Conservation (phyloP, 2,329 filamentous ascomycete genomes). For the Monilinia fructicola region DNA sequence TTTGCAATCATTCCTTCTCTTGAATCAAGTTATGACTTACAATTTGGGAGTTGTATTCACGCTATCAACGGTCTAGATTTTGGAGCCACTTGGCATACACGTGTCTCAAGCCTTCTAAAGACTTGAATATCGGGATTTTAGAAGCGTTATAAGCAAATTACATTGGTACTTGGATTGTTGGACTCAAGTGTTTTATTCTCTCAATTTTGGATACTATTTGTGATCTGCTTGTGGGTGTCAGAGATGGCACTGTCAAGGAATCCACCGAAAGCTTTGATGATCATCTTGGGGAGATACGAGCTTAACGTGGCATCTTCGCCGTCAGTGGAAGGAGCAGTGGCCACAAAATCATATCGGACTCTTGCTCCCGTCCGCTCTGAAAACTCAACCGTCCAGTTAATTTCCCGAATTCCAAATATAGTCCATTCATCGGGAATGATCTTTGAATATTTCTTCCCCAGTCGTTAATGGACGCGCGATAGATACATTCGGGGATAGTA, state of each 20-base stretch:
- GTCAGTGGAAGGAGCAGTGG: background rate
- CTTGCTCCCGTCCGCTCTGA: background rate
- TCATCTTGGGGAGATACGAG: background rate
- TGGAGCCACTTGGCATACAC: no score
- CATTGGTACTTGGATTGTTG: no score
- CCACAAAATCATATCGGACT: slow-evolving; percentile 14
- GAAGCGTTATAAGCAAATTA: no score
- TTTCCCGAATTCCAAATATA: background rate
- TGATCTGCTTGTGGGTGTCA: background rate
- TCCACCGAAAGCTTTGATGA: slow-evolving; percentile 6
- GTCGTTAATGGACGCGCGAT: background rate
- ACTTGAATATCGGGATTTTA: no score
- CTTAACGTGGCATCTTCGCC: background rate
- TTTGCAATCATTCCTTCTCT: no score
- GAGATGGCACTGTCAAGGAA: background rate
- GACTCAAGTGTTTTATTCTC: background rate
- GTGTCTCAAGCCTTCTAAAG: no score
- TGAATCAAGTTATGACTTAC: no score
- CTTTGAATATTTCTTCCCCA: slow-evolving; percentile 8
- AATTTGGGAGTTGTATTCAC: no score
- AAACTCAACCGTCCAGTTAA: background rate
- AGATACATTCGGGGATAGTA: background rate
- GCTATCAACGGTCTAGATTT: no score
- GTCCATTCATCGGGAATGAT: slow-evolving; percentile 12
- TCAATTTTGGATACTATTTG: background rate